These are phyloP conservation scores for Syzygium malaccense DNA, from an alignment of 441 rosid genomes.

Conservation along the genomic window DNA sequence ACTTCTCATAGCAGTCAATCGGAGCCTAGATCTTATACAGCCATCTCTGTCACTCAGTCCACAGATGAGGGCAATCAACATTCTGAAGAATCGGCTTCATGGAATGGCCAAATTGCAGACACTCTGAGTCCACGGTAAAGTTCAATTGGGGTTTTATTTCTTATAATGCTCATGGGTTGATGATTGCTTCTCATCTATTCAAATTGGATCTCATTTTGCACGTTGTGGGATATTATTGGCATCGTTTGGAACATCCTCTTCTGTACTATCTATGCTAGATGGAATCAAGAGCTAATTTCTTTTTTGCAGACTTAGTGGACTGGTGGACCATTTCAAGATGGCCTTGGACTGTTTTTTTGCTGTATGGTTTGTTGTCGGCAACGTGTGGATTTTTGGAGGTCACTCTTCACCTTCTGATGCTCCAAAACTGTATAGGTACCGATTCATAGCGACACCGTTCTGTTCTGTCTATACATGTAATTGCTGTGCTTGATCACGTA, in stretches of 20 bases:
- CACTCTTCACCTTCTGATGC: slow-evolving; percentile 85
- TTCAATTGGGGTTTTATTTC: not conserved
- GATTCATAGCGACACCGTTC: not conserved
- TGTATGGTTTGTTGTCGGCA: slow-evolving; percentile 99
- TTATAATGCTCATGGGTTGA: not conserved
- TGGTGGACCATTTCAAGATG: slow-evolving; percentile 81
- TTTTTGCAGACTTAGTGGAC: slow-evolving; percentile 47
- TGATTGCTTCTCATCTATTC: not conserved
- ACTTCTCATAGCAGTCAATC: slow-evolving; percentile 32
- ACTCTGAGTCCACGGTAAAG: slow-evolving; percentile 45
- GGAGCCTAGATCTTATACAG: slow-evolving; percentile 51
- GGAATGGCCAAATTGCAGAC: slow-evolving; percentile 31
- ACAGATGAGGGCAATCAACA: slow-evolving; percentile 46
- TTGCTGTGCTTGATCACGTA: not conserved
- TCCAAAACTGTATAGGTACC: slow-evolving; percentile 94
- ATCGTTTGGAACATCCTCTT: not conserved
- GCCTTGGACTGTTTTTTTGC: slow-evolving; percentile 95
- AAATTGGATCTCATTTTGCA: not conserved
- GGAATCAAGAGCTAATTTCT: slow-evolving; percentile 7
- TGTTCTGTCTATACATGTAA: not conserved
- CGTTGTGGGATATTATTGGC: not conserved
- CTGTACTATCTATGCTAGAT: not conserved
- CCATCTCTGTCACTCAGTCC: slow-evolving; percentile 49
- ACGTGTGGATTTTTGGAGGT: slow-evolving; percentile 98
- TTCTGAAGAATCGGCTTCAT: slow-evolving; percentile 11